Base-by-base conservation (phyloP, 2,329 filamentous ascomycete genomes). In the Thielaviopsis cerberus region DNA sequence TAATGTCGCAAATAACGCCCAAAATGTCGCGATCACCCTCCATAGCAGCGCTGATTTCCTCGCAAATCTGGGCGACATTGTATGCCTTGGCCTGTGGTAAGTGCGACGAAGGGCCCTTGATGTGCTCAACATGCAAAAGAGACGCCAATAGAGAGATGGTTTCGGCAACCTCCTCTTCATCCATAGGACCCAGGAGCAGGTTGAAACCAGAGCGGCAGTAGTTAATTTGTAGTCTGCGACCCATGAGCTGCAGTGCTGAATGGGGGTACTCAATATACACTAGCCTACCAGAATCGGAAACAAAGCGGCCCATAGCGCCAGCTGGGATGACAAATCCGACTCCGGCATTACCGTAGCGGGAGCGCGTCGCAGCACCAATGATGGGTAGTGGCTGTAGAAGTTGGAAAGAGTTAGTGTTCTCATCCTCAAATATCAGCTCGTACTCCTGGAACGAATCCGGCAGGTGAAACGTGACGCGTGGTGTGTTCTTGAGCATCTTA, bases 191-290 rank as follows among this genome's bases (percentile, higher is more conserved):
- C 37, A 82, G 72, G 41, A 76, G 74, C 59, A 74, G 71, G 13
- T 73, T 73, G 62, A 78, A 77, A 30, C 73, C 73, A 54, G 78
- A 76, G 58, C 81, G 77, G 25, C 75, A 71, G 13, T 85, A 69
- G 58, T 82, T 82, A 8, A 83, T 82, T 62, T 87, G 84, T 2
- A 91, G 72, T 34, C 85, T 80, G 64, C 85, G 85, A 34, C 88
- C 88, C 50, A 96, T 74, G 60, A 94, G 84, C 13, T 84, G 82
- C 51, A 96, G 71, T 2, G 82, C 83, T 6, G 88, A 94, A 68
- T 94, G 90, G 23, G 78, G 73, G 66, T 88, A 81, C 72, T 94
- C 88, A 65, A 86, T 77, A 25, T 87, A 78, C 15, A 91, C 84
- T 54, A 86, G 81, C 51, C 86, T 84, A 48, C 79, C 82, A n/a